Conservation (phyloP, 2,329 filamentous ascomycete genomes). For the Xylariaceae sp. region DNA sequence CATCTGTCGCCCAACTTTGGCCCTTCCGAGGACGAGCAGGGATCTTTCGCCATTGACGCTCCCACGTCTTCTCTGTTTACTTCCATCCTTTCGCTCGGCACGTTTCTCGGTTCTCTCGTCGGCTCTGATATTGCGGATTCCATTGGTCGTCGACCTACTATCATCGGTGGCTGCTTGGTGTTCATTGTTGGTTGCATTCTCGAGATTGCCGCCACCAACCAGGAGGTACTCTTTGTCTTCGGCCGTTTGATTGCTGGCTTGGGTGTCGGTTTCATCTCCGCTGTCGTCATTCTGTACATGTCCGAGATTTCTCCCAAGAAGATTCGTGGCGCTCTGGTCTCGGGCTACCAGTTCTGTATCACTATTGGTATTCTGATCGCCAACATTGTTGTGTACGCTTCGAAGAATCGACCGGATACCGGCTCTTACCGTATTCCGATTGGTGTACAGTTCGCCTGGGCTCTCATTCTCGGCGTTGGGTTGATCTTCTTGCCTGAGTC, state of each 20-base stretch:
- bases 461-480: constrained; percentile 37
- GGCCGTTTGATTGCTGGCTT: constrained; percentile 64
- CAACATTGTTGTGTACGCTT: constrained; percentile 65
- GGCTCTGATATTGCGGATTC: constrained; percentile 65
- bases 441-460: constrained; percentile 60
- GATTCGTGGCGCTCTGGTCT: constrained; percentile 69
- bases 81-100: constrained; percentile 62
- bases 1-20: constrained; percentile 23
- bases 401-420: constrained; percentile 56
- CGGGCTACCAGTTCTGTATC: constrained; percentile 75
- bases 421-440: constrained; percentile 71
- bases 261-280: constrained; percentile 67
- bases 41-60: constrained; percentile 41
- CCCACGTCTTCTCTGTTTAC: constrained; percentile 59
- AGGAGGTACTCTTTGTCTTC: constrained; percentile 55
- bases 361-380: constrained; percentile 70
- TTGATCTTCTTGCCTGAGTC: constrained; percentile 56
- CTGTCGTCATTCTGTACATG: constrained; percentile 71
- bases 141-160: constrained; percentile 58
- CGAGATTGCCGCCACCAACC: constrained; percentile 53
- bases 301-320: constrained; percentile 58
- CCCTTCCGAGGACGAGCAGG: constrained; percentile 20
- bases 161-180: constrained; percentile 58
- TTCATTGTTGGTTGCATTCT: constrained; percentile 59
- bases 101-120: constrained; percentile 64